Evolutionary conservation across 768 basidiomycete species (phyloP).

Genomic region (Trametes cingulata): DNA sequence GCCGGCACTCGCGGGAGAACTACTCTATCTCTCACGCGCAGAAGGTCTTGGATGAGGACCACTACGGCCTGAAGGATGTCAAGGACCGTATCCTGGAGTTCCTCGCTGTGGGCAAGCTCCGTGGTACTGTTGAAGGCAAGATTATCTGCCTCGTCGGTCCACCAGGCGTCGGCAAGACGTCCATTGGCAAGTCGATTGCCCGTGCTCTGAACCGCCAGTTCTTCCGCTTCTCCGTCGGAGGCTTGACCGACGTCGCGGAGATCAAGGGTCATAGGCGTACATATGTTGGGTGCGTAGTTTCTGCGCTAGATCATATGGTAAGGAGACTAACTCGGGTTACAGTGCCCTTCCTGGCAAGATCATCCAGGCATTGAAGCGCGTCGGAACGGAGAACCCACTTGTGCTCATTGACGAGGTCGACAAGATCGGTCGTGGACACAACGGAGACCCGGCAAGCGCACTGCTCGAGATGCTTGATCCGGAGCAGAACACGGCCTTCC

Average conservation of each 20-base stretch:
- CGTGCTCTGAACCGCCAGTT: constrained; percentile 89
- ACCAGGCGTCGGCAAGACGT: constrained; percentile 97
- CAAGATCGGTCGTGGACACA: constrained; percentile 89
- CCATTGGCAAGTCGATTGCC: constrained; percentile 93
- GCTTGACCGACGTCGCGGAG: constrained; percentile 96
- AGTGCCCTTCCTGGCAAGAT: constrained; percentile 94
- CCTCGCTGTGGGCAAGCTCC: constrained; percentile 91
- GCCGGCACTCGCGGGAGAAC: constrained; percentile 90
- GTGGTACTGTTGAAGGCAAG: constrained; percentile 95
- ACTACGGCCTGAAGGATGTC: constrained; percentile 89
- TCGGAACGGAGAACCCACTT: constrained; percentile 91
- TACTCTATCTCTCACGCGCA: constrained; percentile 84
- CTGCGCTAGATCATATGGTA: not conserved
- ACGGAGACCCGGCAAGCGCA: constrained; percentile 91
- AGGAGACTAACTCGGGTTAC: constrained; percentile 1
- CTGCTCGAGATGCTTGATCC: constrained; percentile 92
- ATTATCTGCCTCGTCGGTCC: constrained; percentile 97
- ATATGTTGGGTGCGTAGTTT: constrained; percentile 76
- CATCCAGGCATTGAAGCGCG: constrained; percentile 90
- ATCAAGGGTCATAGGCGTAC: constrained; percentile 98
- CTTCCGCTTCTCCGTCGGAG: constrained; percentile 96
- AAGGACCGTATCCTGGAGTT: constrained; percentile 96
- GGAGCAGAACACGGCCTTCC: constrained; percentile 92
- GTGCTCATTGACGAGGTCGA: constrained; percentile 96
- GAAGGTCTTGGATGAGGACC: constrained; percentile 88